Percentiles rank a stretch among this genome's conserved stretches.
Conservation (phyloP, 805 yeast genomes). For the Brettanomyces sp. region DNA sequence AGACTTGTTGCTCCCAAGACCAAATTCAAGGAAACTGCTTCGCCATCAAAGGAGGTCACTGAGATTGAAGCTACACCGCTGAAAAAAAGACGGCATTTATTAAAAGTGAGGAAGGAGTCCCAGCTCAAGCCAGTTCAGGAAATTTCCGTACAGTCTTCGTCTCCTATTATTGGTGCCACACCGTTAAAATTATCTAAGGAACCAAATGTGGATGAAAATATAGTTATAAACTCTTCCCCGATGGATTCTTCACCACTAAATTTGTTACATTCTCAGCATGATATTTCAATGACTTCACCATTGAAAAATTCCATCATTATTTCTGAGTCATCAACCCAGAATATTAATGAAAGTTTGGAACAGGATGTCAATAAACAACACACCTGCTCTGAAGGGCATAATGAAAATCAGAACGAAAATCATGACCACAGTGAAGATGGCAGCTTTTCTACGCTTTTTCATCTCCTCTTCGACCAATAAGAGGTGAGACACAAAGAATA, state of each 20-base stretch:
- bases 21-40: background rate
- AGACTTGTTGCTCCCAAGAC: slow-evolving; percentile 6
- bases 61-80: slow-evolving; percentile 24
- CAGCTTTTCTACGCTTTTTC: slow-evolving; percentile 3
- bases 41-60: background rate
- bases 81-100: slow-evolving; percentile 6
- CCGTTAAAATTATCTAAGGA: background rate
- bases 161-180: background rate
- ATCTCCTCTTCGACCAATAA: slow-evolving; percentile 4
- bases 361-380: no score
- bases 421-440: background rate
- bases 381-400: no score
- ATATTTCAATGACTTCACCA: background rate
- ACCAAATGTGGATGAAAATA: slow-evolving; percentile 1
- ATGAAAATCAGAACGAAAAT: no score
- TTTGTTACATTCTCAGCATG: slow-evolving; percentile 5
- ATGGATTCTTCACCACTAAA: slow-evolving; percentile 1
- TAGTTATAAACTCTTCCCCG: slow-evolving; percentile 17
- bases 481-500: background rate
- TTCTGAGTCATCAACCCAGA: no score
- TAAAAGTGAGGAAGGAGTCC: no score
- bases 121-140: background rate
- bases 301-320: background rate
- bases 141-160: background rate
- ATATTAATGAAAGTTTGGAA: background rate